Conservation (phyloP, 768 basidiomycete genomes). For the Leccinum olivaceopallidum region DNA sequence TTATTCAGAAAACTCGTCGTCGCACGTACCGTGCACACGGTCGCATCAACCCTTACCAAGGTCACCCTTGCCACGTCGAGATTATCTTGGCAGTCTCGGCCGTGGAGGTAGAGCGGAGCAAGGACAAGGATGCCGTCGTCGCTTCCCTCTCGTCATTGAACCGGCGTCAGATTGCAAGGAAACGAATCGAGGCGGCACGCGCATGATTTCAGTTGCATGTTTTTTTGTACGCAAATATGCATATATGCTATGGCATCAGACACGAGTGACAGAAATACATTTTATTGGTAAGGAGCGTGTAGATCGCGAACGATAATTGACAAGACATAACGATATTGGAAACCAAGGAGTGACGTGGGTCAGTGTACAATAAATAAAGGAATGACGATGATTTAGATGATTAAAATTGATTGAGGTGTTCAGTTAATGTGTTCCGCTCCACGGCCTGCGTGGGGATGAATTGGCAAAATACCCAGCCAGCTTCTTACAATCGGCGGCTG, state of each 20-base stretch:
- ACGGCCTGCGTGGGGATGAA: slow-evolving; percentile 6
- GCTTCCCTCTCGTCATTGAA: slow-evolving; percentile 66
- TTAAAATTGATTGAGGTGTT: background rate
- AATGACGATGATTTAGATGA: background rate
- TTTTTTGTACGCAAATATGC: slow-evolving; percentile 34
- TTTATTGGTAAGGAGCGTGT: slow-evolving; percentile 14
- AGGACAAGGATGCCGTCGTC: slow-evolving; percentile 67
- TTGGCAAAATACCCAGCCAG: no score
- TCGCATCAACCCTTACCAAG: slow-evolving; percentile 99
- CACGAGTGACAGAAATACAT: slow-evolving; percentile 1
- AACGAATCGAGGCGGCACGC: slow-evolving; percentile 83
- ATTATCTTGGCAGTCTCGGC: slow-evolving; percentile 82
- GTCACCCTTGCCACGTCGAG: slow-evolving; percentile 96
- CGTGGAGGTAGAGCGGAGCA: slow-evolving; percentile 88
- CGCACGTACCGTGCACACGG: slow-evolving; percentile 98
- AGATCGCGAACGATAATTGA: background rate
- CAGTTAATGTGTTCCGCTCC: background rate
- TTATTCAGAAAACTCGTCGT: slow-evolving; percentile 89
- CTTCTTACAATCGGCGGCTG: slow-evolving; percentile 14
- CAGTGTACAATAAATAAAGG: background rate
- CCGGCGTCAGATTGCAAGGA: slow-evolving; percentile 84
- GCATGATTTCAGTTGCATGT: slow-evolving; percentile 37
- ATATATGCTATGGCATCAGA: slow-evolving; percentile 27
- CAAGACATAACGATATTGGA: slow-evolving; percentile 11
- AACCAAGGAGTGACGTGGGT: background rate